Conservation (phyloP, 345 rosid genomes). For the Cochlearia excelsa region DNA sequence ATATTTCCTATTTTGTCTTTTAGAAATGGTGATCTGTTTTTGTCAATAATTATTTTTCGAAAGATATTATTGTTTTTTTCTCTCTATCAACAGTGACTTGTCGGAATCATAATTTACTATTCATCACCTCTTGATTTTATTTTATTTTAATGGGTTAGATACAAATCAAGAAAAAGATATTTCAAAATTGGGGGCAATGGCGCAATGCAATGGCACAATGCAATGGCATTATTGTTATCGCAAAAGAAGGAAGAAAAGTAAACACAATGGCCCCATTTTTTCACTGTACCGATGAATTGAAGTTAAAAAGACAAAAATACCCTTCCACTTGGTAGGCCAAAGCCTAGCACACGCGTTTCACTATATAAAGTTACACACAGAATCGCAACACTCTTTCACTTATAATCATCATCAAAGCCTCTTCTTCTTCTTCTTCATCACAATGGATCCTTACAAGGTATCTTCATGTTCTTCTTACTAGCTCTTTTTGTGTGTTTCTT, state of each 20-base stretch:
- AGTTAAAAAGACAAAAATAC: slow-evolving; percentile 6
- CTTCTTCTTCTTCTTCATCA: slow-evolving; percentile 19
- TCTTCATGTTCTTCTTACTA: neutral
- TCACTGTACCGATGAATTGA: slow-evolving; percentile 33
- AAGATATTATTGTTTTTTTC: neutral
- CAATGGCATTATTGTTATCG: slow-evolving; percentile 17
- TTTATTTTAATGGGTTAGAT: neutral
- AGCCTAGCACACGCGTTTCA: slow-evolving; percentile 13
- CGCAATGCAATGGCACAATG: neutral
- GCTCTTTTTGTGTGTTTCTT: neutral
- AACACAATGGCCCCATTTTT: slow-evolving; percentile 27
- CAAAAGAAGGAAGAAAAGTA: slow-evolving; percentile 28
- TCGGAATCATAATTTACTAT: slow-evolving; percentile 19
- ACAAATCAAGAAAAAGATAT: slow-evolving; percentile 10
- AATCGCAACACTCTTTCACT: slow-evolving; percentile 31
- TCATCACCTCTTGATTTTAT: slow-evolving; percentile 1
- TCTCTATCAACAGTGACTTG: slow-evolving; percentile 21
- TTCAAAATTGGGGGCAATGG: slow-evolving; percentile 16
- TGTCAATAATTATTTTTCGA: slow-evolving; percentile 6
- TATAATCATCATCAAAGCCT: slow-evolving; percentile 11
- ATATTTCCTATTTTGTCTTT: neutral
- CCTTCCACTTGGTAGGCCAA: slow-evolving; percentile 11
- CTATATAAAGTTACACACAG: slow-evolving; percentile 24
- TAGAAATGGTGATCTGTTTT: neutral
- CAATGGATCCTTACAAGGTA: slow-evolving; percentile 43